Percentiles rank a stretch among this genome's conserved stretches.
Conservation (phyloP, 148 eudicot species). For the Chenopodium suecicum region DNA sequence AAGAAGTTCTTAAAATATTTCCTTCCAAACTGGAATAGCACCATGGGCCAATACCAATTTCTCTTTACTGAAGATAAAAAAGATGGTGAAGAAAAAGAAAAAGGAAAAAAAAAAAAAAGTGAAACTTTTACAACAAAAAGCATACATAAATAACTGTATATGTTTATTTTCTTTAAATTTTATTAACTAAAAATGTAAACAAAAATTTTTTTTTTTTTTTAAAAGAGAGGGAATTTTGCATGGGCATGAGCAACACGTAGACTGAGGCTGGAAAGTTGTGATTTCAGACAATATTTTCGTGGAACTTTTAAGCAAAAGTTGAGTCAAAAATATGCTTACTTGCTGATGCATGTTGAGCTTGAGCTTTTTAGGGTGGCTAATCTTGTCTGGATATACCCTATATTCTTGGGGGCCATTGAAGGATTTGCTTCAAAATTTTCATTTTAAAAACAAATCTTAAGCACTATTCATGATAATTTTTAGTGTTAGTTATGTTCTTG, state of each 20-base stretch:
- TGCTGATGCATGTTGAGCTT: constrained; percentile 27
- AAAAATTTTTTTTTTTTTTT: background rate
- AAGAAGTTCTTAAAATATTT: constrained; percentile 9
- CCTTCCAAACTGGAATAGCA: constrained; percentile 29
- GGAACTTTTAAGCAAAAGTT: constrained; percentile 11
- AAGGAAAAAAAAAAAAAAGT: constrained; percentile 10
- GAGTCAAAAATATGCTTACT: constrained; percentile 20
- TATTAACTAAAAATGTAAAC: background rate
- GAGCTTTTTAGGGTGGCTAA: constrained; percentile 13
- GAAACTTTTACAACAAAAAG: constrained; percentile 22
- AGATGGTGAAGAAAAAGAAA: background rate
- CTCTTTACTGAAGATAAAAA: constrained; percentile 21
- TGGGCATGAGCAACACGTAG: constrained; percentile 42
- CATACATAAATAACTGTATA: constrained; percentile 6
- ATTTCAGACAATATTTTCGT: constrained; percentile 14
- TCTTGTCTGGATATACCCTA: constrained; percentile 23
- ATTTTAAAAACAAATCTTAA: background rate
- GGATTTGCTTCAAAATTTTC: constrained; percentile 3
- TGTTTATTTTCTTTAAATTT: background rate
- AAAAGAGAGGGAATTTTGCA: constrained; percentile 5
- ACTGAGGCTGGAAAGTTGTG: constrained; percentile 56
- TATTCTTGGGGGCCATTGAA: constrained; percentile 19
- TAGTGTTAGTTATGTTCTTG: background rate
- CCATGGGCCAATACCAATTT: constrained; percentile 12
- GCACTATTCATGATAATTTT: background rate